Evolutionary conservation across 2,329 filamentous ascomycete genomes (phyloP).

Genomic region (Claviceps sp.): DNA sequence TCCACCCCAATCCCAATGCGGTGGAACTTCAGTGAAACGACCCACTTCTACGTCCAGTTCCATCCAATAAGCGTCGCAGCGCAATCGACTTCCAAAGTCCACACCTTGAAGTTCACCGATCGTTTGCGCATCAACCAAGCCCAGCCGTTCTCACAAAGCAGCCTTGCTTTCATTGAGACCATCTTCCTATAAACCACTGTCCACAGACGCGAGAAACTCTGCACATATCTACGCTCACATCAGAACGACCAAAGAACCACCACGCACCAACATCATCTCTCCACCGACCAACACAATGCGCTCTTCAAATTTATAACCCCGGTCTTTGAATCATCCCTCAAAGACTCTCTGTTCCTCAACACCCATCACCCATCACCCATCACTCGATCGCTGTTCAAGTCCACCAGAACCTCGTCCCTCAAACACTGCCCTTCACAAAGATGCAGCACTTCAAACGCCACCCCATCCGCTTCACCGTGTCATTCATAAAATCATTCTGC

Average conservation of each 20-base stretch:
- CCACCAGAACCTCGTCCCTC: too few species aligned
- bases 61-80: too few species aligned
- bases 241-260: background rate
- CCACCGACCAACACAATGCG: background rate
- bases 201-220: too few species aligned
- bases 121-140: too few species aligned
- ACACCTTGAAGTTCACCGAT: too few species aligned
- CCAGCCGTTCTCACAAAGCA: too few species aligned
- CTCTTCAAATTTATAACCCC: background rate
- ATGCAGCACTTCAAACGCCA: constrained; percentile 23
- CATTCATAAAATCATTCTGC: constrained; percentile 25
- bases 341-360: background rate
- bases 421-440: background rate
- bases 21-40: background rate
- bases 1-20: background rate
- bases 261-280: background rate
- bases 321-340: background rate
- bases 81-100: too few species aligned
- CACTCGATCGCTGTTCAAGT: background rate
- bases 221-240: too few species aligned
- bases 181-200: too few species aligned
- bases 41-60: too few species aligned
- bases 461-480: constrained; percentile 23
- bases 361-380: background rate
- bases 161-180: too few species aligned